A percentile compares a stretch with the other conserved stretches of the same genome.
These are phyloP conservation scores for Cercis canadensis DNA, from an alignment of 306 rosid genomes.

Conservation along the genomic window DNA sequence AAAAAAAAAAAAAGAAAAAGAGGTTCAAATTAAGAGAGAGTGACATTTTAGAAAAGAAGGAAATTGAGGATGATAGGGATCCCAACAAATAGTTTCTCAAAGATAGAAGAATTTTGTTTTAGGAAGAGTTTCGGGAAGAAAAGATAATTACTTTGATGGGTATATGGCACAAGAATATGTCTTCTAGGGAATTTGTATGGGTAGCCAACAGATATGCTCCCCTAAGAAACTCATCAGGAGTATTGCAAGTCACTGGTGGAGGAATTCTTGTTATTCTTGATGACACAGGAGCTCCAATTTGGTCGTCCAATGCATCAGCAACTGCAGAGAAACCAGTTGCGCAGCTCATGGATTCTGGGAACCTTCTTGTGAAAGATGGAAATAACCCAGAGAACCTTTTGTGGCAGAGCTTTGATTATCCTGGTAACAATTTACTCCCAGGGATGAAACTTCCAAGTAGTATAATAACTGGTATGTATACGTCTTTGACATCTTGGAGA, in stretches of 20 bases:
- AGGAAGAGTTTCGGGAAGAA: too few relatives aligned
- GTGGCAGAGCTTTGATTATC: slow-evolving; percentile 41
- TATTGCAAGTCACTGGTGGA: neutral
- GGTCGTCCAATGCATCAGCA: slow-evolving; percentile 22
- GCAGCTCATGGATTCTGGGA: slow-evolving; percentile 27
- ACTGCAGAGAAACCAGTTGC: slow-evolving; percentile 21
- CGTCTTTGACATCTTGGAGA: slow-evolving; percentile 32
- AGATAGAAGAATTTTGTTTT: too few relatives aligned
- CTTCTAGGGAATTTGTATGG: slow-evolving; percentile 33
- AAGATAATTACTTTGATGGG: slow-evolving; percentile 38
- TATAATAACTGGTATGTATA: neutral
- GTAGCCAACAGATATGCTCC: slow-evolving; percentile 38
- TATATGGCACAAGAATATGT: slow-evolving; percentile 23
- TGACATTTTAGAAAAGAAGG: too few relatives aligned
- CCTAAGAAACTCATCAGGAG: neutral
- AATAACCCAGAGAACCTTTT: neutral
- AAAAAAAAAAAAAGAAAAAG: too few relatives aligned
- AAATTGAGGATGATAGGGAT: too few relatives aligned
- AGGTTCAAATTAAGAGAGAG: too few relatives aligned
- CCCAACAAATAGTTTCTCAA: too few relatives aligned
- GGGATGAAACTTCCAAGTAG: slow-evolving; percentile 20
- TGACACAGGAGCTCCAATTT: slow-evolving; percentile 21
- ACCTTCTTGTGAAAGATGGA: slow-evolving; percentile 19
- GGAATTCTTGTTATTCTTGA: slow-evolving; percentile 28
- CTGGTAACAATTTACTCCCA: slow-evolving; percentile 14